Evolutionary conservation across 106 monocot genomes (phyloP).

Genomic region (Alisma plantagoaquatica): DNA sequence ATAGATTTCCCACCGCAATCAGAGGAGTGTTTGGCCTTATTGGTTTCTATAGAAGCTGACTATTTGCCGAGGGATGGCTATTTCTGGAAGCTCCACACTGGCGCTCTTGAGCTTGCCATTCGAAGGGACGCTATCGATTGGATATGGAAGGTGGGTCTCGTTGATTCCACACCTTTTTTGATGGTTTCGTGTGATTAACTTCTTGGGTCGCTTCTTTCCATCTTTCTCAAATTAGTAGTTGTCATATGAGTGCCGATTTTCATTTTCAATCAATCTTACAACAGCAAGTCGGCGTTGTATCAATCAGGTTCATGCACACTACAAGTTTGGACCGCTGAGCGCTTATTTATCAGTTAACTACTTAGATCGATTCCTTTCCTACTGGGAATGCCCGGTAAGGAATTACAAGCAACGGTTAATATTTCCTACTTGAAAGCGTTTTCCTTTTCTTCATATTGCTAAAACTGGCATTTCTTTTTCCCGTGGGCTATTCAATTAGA

Average conservation of each 20-base stretch:
- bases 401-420: background rate
- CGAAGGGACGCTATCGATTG: slow-evolving; percentile 84
- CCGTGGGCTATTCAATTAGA: background rate
- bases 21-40: slow-evolving; percentile 48
- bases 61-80: slow-evolving; percentile 71
- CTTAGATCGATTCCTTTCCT: slow-evolving; percentile 60
- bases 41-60: slow-evolving; percentile 45
- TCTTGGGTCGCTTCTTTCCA: too few relatives aligned
- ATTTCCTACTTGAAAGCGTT: background rate
- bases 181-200: background rate
- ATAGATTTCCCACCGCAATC: slow-evolving; percentile 50
- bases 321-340: slow-evolving; percentile 55
- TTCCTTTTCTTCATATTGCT: background rate
- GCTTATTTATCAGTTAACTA: slow-evolving; percentile 51
- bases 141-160: slow-evolving; percentile 54
- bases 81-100: slow-evolving; percentile 33
- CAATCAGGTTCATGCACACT: slow-evolving; percentile 49
- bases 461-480: background rate
- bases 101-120: slow-evolving; percentile 43
- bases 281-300: background rate
- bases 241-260: too few relatives aligned
- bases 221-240: too few relatives aligned
- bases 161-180: background rate
- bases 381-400: slow-evolving; percentile 45
- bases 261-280: background rate